Evolutionary conservation across 495 filamentous ascomycete species (phyloP).

Genomic region (Filosporella fistucella): DNA sequence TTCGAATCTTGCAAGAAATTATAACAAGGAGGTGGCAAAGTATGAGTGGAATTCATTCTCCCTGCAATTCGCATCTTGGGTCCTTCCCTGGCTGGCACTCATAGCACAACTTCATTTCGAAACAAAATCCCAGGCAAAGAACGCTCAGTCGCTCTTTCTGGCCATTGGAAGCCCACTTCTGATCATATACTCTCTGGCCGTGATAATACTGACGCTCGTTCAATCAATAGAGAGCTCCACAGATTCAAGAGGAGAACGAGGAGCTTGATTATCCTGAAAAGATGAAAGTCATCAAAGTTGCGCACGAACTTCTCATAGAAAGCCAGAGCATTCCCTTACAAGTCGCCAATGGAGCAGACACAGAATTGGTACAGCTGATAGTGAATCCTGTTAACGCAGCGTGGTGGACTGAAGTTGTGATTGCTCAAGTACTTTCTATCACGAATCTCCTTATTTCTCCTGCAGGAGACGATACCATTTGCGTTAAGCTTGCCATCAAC

Average conservation of each 20-base stretch:
- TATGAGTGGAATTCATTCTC: conserved; percentile 1
- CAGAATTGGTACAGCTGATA: not conserved
- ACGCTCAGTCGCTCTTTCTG: not conserved
- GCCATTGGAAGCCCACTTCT: not conserved
- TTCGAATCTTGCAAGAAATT: too few species aligned
- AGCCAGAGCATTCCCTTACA: not conserved
- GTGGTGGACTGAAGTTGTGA: not conserved
- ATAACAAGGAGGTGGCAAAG: too few species aligned
- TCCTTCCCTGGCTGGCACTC: not conserved
- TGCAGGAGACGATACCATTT: not conserved
- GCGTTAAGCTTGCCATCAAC: not conserved
- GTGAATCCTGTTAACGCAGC: not conserved
- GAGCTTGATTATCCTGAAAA: not conserved
- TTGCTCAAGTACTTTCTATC: not conserved
- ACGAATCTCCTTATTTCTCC: not conserved
- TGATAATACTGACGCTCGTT: not conserved
- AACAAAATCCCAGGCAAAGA: not conserved
- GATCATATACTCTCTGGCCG: not conserved
- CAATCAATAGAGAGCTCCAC: not conserved
- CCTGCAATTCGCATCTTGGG: not conserved
- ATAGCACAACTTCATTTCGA: not conserved
- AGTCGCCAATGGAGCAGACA: not conserved
- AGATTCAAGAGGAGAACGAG: not conserved
- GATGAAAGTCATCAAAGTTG: not conserved
- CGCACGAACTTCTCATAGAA: not conserved